Evolutionary conservation across 352 stramenopile genomes (phyloP), one percentile per base, ranked within the genome.

Genomic region (Halophytophthora polymorphica): DNA sequence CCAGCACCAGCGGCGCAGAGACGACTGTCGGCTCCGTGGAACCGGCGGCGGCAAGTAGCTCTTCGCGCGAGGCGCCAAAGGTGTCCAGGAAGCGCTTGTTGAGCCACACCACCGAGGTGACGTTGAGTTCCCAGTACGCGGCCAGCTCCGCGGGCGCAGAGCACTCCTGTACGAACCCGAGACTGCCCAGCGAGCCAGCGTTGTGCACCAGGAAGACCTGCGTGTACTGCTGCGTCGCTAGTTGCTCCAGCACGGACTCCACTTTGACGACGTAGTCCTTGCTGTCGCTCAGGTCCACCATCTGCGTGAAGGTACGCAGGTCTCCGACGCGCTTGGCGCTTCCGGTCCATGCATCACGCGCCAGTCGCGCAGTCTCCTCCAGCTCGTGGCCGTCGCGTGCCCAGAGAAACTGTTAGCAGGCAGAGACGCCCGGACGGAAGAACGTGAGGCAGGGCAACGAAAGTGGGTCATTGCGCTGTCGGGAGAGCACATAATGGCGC

Each of bases 91-190:
- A 89, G 8, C 71, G 64, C 48, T 86, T 88, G 67, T 91, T 92
- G 28, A 96, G 60, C 80, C 81, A 95, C 40, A 89, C 50, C 6
- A 89, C 71, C 17, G 80, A 93, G 23, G 79, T 94, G 12, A 96
- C 69, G 49, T 95, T 96, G 22, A 96, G 64, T 35, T 95, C 73
- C 64, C 83, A 83, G 61, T 84, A 85, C 49, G 70, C 33, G 2
- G 58, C 51, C 18, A 90, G 35, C 49, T 78, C 66, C 35, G 59
- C 69, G 21, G 67, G 64, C 2, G 72, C 80, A 1, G 49, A 64
- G 25, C 52, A 60, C 45, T 90, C 78, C 23, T 88, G 70, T 23
- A 63, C 64, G 31, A 88, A 61, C 23, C 71, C 71, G 1, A 96
- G 56, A 17, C 80, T 56, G 1, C 86, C 86, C 7, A 96, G 58